Evolutionary conservation across 1,139 yeast species (phyloP).

Genomic region (Nakaseomyces sp.): DNA sequence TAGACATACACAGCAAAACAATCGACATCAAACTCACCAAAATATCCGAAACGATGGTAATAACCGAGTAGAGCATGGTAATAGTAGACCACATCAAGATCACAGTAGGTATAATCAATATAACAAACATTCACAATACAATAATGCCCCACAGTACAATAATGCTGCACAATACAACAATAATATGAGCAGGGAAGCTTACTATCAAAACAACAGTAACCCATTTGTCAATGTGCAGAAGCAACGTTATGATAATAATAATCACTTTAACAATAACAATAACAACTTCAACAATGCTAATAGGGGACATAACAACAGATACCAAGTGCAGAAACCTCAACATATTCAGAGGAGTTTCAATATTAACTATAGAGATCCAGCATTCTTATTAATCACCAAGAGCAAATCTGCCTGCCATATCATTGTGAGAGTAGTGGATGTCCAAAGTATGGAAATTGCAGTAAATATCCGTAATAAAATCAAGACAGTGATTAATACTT

Average conservation of each 20-base stretch:
- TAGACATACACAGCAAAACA: too few relatives aligned
- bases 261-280: background rate
- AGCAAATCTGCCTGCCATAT: conserved; percentile 2
- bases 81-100: background rate
- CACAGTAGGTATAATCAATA: background rate
- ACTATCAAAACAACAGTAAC: background rate
- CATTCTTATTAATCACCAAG: background rate
- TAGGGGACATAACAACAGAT: background rate
- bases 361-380: conserved; percentile 1
- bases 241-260: background rate
- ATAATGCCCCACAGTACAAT: background rate
- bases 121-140: background rate
- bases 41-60: too few relatives aligned
- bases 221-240: background rate
- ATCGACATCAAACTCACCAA: too few relatives aligned
- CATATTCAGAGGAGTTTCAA: background rate
- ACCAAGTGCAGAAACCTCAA: background rate
- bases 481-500: background rate
- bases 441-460: background rate
- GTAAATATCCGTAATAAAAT: background rate
- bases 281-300: background rate
- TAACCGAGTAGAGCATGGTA: too few relatives aligned
- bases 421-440: background rate
- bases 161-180: conserved; percentile 3
- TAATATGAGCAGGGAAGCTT: conserved; percentile 2